These are phyloP conservation scores for Cephaloascus albidus DNA, from an alignment of 805 yeast species.

Conservation along the genomic window DNA sequence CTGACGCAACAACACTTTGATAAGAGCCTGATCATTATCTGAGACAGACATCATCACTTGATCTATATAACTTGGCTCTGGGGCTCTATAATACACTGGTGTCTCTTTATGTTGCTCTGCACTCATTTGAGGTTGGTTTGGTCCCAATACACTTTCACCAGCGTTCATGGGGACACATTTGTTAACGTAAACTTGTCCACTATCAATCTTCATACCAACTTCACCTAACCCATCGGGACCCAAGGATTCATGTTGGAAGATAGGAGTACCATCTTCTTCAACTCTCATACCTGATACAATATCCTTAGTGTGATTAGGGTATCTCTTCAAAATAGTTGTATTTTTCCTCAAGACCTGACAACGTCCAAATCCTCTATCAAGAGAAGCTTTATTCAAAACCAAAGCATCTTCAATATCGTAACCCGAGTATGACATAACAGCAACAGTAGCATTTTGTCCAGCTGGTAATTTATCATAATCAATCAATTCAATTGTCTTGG, in stretches of 20 bases:
- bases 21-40: constrained; percentile 89
- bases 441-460: constrained; percentile 97
- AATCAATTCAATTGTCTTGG: constrained; percentile 91
- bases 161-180: constrained; percentile 88
- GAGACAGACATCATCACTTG: constrained; percentile 97
- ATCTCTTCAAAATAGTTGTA: constrained; percentile 81
- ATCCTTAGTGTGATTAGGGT: constrained; percentile 91
- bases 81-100: constrained; percentile 87
- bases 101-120: constrained; percentile 74
- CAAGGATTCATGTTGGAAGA: constrained; percentile 75
- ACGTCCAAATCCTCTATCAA: constrained; percentile 96
- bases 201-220: constrained; percentile 83
- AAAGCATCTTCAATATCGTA: constrained; percentile 99
- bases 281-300: constrained; percentile 86
- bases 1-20: constrained; percentile 87
- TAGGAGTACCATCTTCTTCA: constrained; percentile 71
- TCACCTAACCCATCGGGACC: constrained; percentile 97
- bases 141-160: constrained; percentile 48
- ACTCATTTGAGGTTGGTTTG: constrained; percentile 17
- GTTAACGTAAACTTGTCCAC: constrained; percentile 91
- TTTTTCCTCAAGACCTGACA: constrained; percentile 93
- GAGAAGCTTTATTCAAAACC: constrained; percentile 84
- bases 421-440: constrained; percentile 98
- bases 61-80: constrained; percentile 92
- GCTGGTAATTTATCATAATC: constrained; percentile 96